Percentiles rank a stretch among this genome's conserved stretches.
These are phyloP conservation scores for Candida quercuum DNA, from an alignment of 805 yeast genomes.

Conservation along the genomic window DNA sequence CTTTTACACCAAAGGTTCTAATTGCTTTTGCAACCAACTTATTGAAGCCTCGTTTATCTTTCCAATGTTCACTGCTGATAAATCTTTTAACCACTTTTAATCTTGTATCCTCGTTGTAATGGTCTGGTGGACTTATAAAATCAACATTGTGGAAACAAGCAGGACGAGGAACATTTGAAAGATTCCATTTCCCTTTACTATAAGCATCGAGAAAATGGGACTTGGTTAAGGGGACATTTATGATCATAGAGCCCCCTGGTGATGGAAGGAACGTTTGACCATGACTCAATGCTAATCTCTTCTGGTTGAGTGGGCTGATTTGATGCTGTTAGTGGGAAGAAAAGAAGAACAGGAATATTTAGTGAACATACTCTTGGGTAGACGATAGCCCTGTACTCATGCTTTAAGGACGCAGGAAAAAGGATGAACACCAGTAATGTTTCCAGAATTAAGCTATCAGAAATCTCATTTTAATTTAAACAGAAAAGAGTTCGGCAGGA, in stretches of 20 bases:
- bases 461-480: too few relatives aligned
- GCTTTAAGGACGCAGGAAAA: too few relatives aligned
- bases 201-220: conserved; percentile 54
- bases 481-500: too few relatives aligned
- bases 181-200: conserved; percentile 49
- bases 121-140: conserved; percentile 55
- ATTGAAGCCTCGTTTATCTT: conserved; percentile 33
- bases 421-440: too few relatives aligned
- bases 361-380: too few relatives aligned
- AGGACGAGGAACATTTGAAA: conserved; percentile 53
- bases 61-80: conserved; percentile 44
- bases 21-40: conserved; percentile 33
- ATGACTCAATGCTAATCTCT: neutral
- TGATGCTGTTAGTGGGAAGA: too few relatives aligned
- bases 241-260: conserved; percentile 4
- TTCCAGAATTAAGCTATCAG: too few relatives aligned
- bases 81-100: conserved; percentile 37
- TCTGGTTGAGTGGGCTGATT: conserved; percentile 14
- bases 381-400: too few relatives aligned
- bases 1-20: conserved; percentile 38
- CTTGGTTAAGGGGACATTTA: conserved; percentile 36
- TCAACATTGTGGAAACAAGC: conserved; percentile 41
- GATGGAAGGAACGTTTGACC: conserved; percentile 12
- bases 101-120: conserved; percentile 44
- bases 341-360: too few relatives aligned